Base-by-base conservation (phyloP, 352 stramenopile genomes). In the Achlya hypogyna region DNA sequence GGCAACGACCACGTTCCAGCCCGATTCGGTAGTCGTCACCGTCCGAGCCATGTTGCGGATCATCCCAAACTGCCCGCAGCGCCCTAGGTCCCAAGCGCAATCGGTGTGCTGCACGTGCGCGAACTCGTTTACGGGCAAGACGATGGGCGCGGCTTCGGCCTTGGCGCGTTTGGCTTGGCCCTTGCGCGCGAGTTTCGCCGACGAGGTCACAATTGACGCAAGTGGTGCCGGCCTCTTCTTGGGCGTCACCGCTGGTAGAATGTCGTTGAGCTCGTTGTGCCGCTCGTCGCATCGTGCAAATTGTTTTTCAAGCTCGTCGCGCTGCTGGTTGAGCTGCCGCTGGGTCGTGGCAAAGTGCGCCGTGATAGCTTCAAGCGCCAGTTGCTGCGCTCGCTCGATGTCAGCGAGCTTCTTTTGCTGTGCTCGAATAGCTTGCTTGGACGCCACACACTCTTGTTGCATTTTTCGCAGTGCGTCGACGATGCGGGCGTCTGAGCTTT, bases 1-100 rank as follows among this genome's bases (percentile, higher is more conserved):
- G 23, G 22, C 60, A 52, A 67, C 29, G 18, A 67, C 60, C 10
- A 67, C 60, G 47, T 67, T 67, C 60, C 60, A 67, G 10, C 60
- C 60, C 18, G 38, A 16, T 5, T 5, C 20, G 10, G 38, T 58
- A 23, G 42, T 59, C 9, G 12, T 22, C 28, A 67, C 18, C 1
- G 22, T 27, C 1, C 51, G 40, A 6, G 29, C 40, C 5, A 59
- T 5, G 18, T 58, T 54, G 14, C 22, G 22, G 29, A 67, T 59
- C 47, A 32, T 43, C 5, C 10, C 22, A 10, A 51, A 58, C 10
- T 42, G 60, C n/a, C 60, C 60, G 27, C 60, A 67, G n/a, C 60
- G 42, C 22, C 28, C 60, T 5, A 67, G 28, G 47, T 67, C 60
- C 60, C 60, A 67, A 8, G 45, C n/a, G 23, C 34, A n/a, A 14